Conservation (phyloP, 73 alveolate species). For the Effrenium voratum region DNA sequence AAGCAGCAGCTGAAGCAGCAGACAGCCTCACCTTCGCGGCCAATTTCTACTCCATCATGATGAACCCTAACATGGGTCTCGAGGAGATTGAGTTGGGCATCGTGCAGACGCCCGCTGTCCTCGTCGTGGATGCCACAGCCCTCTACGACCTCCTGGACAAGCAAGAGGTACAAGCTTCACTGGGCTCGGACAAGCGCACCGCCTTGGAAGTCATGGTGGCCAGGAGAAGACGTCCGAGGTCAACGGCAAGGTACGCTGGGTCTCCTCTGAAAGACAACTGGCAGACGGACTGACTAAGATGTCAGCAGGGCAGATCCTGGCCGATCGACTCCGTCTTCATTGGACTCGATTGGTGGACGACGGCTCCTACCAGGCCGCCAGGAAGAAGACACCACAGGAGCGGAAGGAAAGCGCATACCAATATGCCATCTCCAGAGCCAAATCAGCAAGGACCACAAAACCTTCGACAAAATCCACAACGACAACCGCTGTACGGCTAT, state of each 20-base stretch:
- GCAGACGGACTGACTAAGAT: not conserved
- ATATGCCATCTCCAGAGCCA: not conserved
- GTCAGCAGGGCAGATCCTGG: not conserved
- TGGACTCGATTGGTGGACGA: not conserved
- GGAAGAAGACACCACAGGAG: not conserved
- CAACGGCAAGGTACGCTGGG: not conserved
- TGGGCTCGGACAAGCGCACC: not conserved
- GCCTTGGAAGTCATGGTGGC: not conserved
- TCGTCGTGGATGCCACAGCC: slow-evolving; percentile 10
- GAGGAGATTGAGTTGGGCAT: not conserved
- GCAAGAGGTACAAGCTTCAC: not conserved
- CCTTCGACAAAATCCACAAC: too few relatives aligned
- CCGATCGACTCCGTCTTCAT: not conserved
- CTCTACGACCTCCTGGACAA: not conserved
- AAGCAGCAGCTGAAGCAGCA: not conserved
- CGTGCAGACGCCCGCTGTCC: not conserved
- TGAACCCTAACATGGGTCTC: not conserved
- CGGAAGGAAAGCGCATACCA: not conserved
- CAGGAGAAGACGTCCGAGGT: not conserved
- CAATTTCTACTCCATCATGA: not conserved
- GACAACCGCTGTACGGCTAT: too few relatives aligned
- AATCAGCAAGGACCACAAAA: not conserved
- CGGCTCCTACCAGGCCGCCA: not conserved
- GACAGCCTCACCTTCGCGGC: not conserved
- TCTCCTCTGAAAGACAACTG: not conserved